Conservation (phyloP, 768 basidiomycete genomes). For the Ramaria rubella region DNA sequence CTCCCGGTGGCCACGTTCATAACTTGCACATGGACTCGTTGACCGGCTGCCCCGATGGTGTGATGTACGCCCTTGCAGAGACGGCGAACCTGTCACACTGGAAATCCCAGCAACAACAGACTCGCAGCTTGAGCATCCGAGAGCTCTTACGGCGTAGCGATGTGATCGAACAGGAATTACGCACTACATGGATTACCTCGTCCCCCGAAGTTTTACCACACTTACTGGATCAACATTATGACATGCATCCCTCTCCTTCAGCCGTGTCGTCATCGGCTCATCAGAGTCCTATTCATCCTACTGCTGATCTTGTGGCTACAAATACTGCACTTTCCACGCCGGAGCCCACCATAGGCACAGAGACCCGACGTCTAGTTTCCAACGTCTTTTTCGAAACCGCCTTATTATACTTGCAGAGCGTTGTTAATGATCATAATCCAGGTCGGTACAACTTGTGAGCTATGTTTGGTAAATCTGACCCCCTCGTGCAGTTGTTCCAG, state of each 20-base stretch:
- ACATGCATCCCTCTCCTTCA: neutral
- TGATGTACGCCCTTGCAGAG: conserved; percentile 69
- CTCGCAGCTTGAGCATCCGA: conserved; percentile 62
- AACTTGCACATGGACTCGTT: conserved; percentile 57
- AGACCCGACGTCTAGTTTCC: conserved; percentile 41
- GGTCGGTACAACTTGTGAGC: conserved; percentile 38
- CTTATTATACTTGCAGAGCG: conserved; percentile 61
- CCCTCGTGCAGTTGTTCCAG: conserved; percentile 51
- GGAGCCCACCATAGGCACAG: conserved; percentile 24
- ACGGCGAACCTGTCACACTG: conserved; percentile 66
- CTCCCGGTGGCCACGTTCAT: conserved; percentile 24
- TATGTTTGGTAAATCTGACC: neutral
- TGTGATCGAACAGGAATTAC: conserved; percentile 59
- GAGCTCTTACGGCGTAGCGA: conserved; percentile 72
- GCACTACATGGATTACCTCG: conserved; percentile 24
- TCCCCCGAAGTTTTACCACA: neutral
- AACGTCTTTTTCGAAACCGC: conserved; percentile 62
- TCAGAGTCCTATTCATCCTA: conserved; percentile 5
- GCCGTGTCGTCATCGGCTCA: conserved; percentile 3
- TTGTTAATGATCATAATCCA: conserved; percentile 62
- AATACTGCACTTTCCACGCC: conserved; percentile 9
- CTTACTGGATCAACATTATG: neutral
- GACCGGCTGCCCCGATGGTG: conserved; percentile 75
- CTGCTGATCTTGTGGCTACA: conserved; percentile 8
- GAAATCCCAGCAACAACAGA: conserved; percentile 59